These are phyloP conservation scores for Tetrapisispora iriomotensis DNA, from an alignment of 805 yeast species.

Conservation along the genomic window DNA sequence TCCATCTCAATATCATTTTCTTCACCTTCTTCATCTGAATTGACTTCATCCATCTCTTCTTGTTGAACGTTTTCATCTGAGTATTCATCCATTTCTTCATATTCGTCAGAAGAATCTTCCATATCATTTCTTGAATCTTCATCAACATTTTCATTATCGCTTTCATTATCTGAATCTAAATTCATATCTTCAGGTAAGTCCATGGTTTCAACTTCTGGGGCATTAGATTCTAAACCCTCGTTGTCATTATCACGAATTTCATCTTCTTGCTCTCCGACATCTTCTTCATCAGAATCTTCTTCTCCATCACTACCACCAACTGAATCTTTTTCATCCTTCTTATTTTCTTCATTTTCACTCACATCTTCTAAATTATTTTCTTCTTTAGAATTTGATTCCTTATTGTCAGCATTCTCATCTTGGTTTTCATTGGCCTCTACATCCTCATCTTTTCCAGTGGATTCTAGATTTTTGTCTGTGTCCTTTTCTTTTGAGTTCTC, in stretches of 20 bases:
- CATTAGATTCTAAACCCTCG: constrained; percentile 60
- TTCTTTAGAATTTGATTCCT: constrained; percentile 17
- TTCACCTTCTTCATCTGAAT: constrained; percentile 28
- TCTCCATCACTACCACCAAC: constrained; percentile 36
- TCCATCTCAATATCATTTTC: constrained; percentile 64
- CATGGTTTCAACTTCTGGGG: constrained; percentile 76
- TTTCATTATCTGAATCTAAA: constrained; percentile 61
- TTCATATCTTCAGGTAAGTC: constrained; percentile 91
- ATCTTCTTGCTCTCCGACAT: constrained; percentile 76
- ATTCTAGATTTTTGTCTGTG: constrained; percentile 57
- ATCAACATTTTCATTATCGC: constrained; percentile 28
- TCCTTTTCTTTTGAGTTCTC: constrained; percentile 75
- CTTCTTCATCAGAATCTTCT: constrained; percentile 55
- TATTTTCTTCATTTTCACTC: constrained; percentile 20
- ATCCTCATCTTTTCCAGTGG: constrained; percentile 38
- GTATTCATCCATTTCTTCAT: constrained; percentile 20
- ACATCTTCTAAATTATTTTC: constrained; percentile 22
- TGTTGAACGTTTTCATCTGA: constrained; percentile 47
- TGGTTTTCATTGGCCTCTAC: constrained; percentile 34
- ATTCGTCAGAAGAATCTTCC: constrained; percentile 54
- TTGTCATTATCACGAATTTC: constrained; percentile 59
- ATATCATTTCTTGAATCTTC: constrained; percentile 47
- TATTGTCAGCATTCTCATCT: constrained; percentile 24
- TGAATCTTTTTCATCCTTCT: not conserved
- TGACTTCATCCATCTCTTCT: constrained; percentile 65